Conservation (phyloP, 257 asterid species). For the Solanum appendiculatum region DNA sequence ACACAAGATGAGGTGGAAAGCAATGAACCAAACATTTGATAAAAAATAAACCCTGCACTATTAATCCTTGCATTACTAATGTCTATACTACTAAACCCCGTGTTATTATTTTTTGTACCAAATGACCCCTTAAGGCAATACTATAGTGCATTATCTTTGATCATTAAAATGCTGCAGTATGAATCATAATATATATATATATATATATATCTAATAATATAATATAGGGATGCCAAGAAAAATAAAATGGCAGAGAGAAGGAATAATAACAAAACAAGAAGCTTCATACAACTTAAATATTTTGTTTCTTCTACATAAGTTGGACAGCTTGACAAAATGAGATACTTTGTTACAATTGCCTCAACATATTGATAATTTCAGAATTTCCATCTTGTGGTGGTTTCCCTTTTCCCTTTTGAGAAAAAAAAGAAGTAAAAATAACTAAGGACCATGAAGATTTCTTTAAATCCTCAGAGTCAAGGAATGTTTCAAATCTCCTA, state of each 20-base stretch:
- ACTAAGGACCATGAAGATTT: background rate
- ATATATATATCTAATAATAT: no score
- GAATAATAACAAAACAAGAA: background rate
- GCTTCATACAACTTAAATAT: background rate
- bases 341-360: constrained; percentile 7
- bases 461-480: constrained; percentile 37
- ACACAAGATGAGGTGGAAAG: no score
- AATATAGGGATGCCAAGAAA: background rate
- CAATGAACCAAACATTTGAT: no score
- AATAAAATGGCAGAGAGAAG: background rate
- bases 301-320: background rate
- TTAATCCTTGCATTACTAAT: no score
- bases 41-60: no score
- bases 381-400: background rate
- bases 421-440: background rate
- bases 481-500: constrained; percentile 42
- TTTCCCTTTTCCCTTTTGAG: background rate
- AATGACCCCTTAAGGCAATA: no score
- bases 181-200: no score
- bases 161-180: background rate
- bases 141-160: background rate
- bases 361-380: background rate
- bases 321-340: background rate
- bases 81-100: no score
- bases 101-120: no score